Evolutionary conservation across 805 yeast species (phyloP).

Genomic region (Yarrowia sp.): DNA sequence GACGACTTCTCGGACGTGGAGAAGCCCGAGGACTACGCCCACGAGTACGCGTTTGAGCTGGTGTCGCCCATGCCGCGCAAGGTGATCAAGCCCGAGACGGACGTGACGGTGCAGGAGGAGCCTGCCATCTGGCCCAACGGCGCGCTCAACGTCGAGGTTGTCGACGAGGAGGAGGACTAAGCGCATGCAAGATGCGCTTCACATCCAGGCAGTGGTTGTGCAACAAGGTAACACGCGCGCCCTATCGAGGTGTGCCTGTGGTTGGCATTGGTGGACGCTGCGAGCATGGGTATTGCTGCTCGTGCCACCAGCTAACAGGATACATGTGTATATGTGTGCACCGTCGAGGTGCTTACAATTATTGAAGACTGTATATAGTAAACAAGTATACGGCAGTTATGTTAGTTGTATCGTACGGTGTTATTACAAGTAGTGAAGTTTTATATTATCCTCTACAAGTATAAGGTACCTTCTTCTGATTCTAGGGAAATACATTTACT

Average conservation of each 20-base stretch:
- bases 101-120: slow-evolving; percentile 44
- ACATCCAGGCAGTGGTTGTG: too few relatives aligned
- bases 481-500: too few relatives aligned
- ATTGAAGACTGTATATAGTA: slow-evolving; percentile 1
- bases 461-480: too few relatives aligned
- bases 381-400: background rate
- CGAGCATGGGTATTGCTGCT: too few relatives aligned
- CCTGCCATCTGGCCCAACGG: slow-evolving; percentile 61
- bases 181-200: too few relatives aligned
- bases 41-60: slow-evolving; percentile 51
- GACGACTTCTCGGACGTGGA: slow-evolving; percentile 33
- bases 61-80: slow-evolving; percentile 58
- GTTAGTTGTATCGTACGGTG: background rate
- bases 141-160: slow-evolving; percentile 51
- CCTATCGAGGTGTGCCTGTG: too few relatives aligned
- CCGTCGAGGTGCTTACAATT: background rate
- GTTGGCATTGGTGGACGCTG: too few relatives aligned
- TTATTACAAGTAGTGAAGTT: background rate
- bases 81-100: slow-evolving; percentile 41
- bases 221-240: too few relatives aligned
- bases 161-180: slow-evolving; percentile 26
- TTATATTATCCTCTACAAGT: too few relatives aligned
- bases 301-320: too few relatives aligned
- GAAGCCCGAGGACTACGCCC: slow-evolving; percentile 45
- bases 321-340: background rate